phyloP scores from a whole-genome alignment of 306 rosid genomes.

The Trifolium pratense region DNA sequence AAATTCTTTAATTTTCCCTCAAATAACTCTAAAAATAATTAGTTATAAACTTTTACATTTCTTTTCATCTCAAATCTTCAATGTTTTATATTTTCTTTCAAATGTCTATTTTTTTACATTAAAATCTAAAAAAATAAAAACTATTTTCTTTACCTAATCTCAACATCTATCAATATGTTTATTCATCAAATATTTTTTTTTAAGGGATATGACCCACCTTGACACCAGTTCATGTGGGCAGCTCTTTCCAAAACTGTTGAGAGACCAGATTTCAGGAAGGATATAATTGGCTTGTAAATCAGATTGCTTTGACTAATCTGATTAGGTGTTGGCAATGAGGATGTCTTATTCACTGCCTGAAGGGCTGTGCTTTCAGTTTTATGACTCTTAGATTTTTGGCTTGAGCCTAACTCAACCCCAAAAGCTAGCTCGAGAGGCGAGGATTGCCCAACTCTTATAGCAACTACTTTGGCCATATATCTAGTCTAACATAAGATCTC shows the following conservation, averaged over 20 bases:
- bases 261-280: background rate
- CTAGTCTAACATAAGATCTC: no score
- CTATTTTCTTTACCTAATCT: background rate
- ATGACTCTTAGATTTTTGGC: background rate
- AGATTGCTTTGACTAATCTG: background rate
- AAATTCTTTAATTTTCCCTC: background rate
- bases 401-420: background rate
- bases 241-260: background rate
- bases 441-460: background rate
- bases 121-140: background rate
- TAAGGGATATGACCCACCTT: background rate
- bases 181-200: background rate
- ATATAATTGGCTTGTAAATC: background rate
- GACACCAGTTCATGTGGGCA: background rate
- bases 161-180: background rate
- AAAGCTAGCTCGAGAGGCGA: background rate
- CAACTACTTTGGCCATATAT: no score
- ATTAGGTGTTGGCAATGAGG: background rate
- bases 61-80: background rate
- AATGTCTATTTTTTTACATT: background rate
- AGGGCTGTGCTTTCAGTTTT: background rate
- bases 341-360: constrained; percentile 4
- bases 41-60: background rate
- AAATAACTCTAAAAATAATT: constrained; percentile 8
- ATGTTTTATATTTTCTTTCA: background rate